A percentile compares a stretch with the other conserved stretches of the same genome.
These are phyloP conservation scores for Verticillium nonalfalfae DNA, from an alignment of 2,329 filamentous ascomycete species.

Conservation along the genomic window DNA sequence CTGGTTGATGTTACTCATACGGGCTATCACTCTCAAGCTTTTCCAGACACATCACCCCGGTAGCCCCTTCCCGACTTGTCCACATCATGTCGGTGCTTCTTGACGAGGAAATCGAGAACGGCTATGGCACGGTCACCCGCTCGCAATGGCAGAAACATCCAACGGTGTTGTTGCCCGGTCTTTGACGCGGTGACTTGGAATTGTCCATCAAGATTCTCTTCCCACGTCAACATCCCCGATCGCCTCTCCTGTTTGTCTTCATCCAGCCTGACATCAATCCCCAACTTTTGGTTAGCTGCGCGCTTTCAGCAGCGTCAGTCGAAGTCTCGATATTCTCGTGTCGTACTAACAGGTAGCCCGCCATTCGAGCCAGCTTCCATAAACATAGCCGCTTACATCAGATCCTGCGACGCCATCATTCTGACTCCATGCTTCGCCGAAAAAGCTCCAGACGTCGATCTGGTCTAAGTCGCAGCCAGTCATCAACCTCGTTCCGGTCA, in stretches of 20 bases:
- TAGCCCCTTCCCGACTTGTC: too few relatives aligned
- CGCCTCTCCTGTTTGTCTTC: not conserved
- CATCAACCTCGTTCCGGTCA: constrained; percentile 38
- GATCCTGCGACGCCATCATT: not conserved
- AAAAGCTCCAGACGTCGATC: constrained; percentile 38
- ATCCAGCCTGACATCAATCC: not conserved
- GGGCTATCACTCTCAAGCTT: too few relatives aligned
- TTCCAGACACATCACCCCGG: too few relatives aligned
- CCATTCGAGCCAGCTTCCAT: not conserved
- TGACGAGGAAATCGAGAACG: too few relatives aligned
- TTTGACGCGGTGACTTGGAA: not conserved
- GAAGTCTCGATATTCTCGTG: constrained; percentile 7
- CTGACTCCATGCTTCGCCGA: constrained; percentile 37
- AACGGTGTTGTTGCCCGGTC: too few relatives aligned
- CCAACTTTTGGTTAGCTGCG: constrained; percentile 10
- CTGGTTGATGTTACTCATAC: too few relatives aligned
- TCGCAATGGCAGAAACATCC: too few relatives aligned
- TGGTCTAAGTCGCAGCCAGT: constrained; percentile 45
- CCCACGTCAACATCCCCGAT: not conserved
- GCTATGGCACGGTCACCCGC: too few relatives aligned
- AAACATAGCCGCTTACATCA: not conserved
- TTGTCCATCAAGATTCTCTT: not conserved
- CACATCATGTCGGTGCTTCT: too few relatives aligned
- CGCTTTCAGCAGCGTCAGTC: constrained; percentile 9
- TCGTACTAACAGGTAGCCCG: constrained; percentile 3